Base-by-base conservation (phyloP, 805 yeast genomes). In the Ogataea degrootiae region DNA sequence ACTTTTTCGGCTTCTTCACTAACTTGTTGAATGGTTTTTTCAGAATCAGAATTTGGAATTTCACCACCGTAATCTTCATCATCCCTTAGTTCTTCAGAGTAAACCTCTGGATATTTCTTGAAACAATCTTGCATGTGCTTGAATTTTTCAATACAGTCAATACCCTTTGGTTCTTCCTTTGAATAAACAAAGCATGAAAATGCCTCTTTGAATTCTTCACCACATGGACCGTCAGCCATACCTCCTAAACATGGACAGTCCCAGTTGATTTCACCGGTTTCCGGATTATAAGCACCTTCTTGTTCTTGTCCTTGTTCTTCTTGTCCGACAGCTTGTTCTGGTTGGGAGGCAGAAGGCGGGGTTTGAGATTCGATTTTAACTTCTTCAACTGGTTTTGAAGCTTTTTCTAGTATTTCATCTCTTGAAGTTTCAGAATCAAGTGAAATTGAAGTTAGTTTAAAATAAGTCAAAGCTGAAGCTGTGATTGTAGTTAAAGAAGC, bases 231-330 rank as follows among this genome's bases (percentile, higher is more conserved):
- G 55, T 91, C 77, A 33, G 99, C 98, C 97, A 94, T 89, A 38
- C 99, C 99, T 34, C 98, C 99, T 43, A 94, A 74, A 69, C 98
- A 92, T n/a, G 99, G 98, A 68, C 99, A 94, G 64, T 94, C 98
- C 99, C 99, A 94, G 79, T 94, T 92, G 70, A 94, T 94, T 66
- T 92, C 98, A 31, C 99, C 99, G 3, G 99, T 94, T 61, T 87
- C 96, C 31, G 97, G 97, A 71, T 92, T 81, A 70, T 81, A 92
- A 4, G 98, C 97, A 36, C 89, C 86, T 51, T 74, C 70, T 52
- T 67, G 72, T 19, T 70, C 68, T 39, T 69, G 76, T 39, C 70
- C 73, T 37, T 62, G 68, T 43, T 62, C 71, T 44, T 46, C 43
- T 38, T 31, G 29, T 4, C 4, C 44, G 17, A 16, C 47, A 15